Base-by-base conservation (phyloP, 2,329 filamentous ascomycete species). In the Penicillium sp. region DNA sequence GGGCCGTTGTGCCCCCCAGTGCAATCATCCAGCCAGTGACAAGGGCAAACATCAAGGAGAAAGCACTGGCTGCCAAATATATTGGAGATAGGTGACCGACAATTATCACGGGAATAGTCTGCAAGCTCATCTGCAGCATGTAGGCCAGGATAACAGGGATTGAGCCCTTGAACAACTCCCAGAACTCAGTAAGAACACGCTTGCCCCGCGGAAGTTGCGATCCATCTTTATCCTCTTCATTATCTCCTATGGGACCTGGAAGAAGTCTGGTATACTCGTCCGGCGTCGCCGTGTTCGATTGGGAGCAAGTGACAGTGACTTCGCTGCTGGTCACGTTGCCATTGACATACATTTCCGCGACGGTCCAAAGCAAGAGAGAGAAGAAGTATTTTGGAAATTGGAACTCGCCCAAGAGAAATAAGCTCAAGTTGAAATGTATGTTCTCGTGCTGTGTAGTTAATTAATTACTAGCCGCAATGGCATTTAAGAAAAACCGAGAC, bases 41-140 rank as follows among this genome's bases (percentile, higher is more conserved):
- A 86, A 91, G 89, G 44, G 89, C 89, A 58, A 95, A 95, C 89
- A 95, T 95, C 73, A 93, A 91, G 1, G 86, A 87, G 61, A 95
- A 95, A 0, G 89, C 88, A 1, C 87, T 85, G 0, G 85, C 87
- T 0, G 89, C 87, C 6, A 95, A 72, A 1, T 88, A 82, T 66
- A 93, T 85, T 1, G 89, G 84, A 0, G 86, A 90, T 0, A 89
- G 72, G 2, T 87, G 82, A 8, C 89, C 89, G 3, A 88, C 87
- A 29, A 95, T 83, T 37, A 95, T 72, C 4, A 95, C 86, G 0
- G 87, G 93, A 1, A 86, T 65, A 0, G 89, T 94, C 63, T 95
- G 89, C 0, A 95, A 73, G 4, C 85, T 89, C 65, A 91, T 94
- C 44, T 95, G 89, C 4, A 95, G 75, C 7, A 85, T 85, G 67